A percentile compares a stretch with the other conserved stretches of the same genome.
phyloP scores from a whole-genome alignment of 2,329 filamentous ascomycete species.

The Xylaria sp. region DNA sequence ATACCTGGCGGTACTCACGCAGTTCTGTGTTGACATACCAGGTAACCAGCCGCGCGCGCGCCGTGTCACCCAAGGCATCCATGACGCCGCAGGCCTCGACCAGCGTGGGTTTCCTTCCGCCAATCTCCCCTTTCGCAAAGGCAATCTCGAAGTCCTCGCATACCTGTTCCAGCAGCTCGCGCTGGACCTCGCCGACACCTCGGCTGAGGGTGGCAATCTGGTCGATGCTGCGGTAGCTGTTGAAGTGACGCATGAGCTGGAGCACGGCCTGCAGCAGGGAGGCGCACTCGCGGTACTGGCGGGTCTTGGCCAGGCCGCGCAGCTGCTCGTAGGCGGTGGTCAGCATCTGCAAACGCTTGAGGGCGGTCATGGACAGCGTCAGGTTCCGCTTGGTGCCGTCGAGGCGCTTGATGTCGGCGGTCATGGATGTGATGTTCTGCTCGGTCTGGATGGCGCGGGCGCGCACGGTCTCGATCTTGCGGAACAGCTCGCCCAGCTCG shows the following conservation, averaged over 20 bases:
- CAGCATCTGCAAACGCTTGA: constrained; percentile 97
- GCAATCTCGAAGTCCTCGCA: constrained; percentile 98
- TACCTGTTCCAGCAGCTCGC: constrained; percentile 93
- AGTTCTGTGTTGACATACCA: constrained; percentile 99
- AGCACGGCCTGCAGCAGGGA: constrained; percentile 92
- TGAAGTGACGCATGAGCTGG: constrained; percentile 98
- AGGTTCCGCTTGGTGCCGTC: constrained; percentile 97
- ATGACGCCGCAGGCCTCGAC: constrained; percentile 91
- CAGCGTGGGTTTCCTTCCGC: constrained; percentile 70
- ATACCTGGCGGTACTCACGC: constrained; percentile 93
- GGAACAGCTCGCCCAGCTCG: constrained; percentile 88
- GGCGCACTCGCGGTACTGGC: constrained; percentile 94
- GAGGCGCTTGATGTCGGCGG: constrained; percentile 95
- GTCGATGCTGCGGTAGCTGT: constrained; percentile 95
- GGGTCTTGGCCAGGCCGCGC: constrained; percentile 76
- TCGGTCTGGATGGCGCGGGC: constrained; percentile 90
- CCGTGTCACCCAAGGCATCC: constrained; percentile 90
- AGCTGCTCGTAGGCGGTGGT: constrained; percentile 99
- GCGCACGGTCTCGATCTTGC: constrained; percentile 92
- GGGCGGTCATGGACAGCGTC: constrained; percentile 94
- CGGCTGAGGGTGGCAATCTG: constrained; percentile 93
- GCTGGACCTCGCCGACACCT: constrained; percentile 90
- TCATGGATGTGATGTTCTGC: constrained; percentile 97
- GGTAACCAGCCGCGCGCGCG: constrained; percentile 79
- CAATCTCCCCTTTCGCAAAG: constrained; percentile 87